Conservation (phyloP, 148 eudicot genomes). For the Fagopyrum tataricum region DNA sequence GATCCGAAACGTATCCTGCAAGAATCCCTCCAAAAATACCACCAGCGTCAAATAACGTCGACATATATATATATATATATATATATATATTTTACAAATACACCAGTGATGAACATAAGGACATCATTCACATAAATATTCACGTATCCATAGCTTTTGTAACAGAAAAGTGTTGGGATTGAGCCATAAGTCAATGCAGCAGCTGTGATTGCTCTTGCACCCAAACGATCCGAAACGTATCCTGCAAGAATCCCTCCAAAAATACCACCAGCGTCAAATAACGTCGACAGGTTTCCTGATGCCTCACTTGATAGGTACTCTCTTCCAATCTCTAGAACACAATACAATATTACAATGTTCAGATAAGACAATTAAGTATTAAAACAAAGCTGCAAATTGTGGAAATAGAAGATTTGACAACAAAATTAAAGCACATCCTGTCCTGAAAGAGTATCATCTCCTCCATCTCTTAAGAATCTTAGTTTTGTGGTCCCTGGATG, state of each 20-base stretch:
- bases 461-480: not conserved
- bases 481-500: not conserved
- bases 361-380: not conserved
- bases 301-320: conserved; percentile 66
- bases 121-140: conserved; percentile 44
- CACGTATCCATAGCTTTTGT: conserved; percentile 62
- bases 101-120: conserved; percentile 67
- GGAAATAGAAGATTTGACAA: too few relatives aligned
- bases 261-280: conserved; percentile 89
- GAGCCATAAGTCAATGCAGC: conserved; percentile 78
- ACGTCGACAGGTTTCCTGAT: conserved; percentile 79
- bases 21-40: conserved; percentile 85
- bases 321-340: conserved; percentile 68
- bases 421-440: conserved; percentile 90
- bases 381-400: too few relatives aligned
- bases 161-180: conserved; percentile 73
- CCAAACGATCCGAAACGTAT: conserved; percentile 55
- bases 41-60: conserved; percentile 87
- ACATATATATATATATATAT: too few relatives aligned
- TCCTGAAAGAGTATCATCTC: conserved; percentile 59
- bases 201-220: conserved; percentile 87
- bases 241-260: conserved; percentile 90
- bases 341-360: not conserved
- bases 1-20: conserved; percentile 76
- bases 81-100: conserved; percentile 93